These are phyloP conservation scores for Rhazya stricta DNA, from an alignment of 257 asterid genomes.

Conservation along the genomic window DNA sequence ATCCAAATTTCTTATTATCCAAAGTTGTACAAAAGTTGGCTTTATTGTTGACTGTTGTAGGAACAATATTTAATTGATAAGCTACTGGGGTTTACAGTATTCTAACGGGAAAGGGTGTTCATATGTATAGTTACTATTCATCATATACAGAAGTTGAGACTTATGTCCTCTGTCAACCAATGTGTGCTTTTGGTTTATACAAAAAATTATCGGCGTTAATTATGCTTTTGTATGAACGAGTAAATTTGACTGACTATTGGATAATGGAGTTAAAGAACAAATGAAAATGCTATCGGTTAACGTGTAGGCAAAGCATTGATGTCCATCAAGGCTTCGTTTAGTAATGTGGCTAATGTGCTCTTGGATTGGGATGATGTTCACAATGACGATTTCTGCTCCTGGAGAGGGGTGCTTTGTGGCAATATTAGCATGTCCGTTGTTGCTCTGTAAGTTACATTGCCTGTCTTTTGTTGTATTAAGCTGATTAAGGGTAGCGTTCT, in stretches of 20 bases:
- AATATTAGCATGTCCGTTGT: conserved; percentile 68
- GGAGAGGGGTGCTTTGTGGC: conserved; percentile 87
- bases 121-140: background rate
- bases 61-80: background rate
- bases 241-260: background rate
- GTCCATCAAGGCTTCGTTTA: conserved; percentile 76
- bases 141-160: background rate
- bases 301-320: conserved; percentile 67
- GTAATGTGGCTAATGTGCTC: conserved; percentile 77
- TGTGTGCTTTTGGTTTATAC: background rate
- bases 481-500: background rate
- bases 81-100: background rate
- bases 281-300: background rate
- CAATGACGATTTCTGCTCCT: conserved; percentile 75
- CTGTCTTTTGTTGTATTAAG: background rate
- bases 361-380: conserved; percentile 86
- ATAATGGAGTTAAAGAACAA: background rate
- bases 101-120: background rate
- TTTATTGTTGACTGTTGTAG: background rate
- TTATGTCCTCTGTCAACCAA: background rate
- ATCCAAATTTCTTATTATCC: background rate
- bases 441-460: conserved; percentile 55
- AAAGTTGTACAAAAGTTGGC: background rate
- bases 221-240: background rate
- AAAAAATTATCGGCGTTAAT: background rate